These are phyloP conservation scores for Helianthus tuberosus DNA, from an alignment of 129 eudicot genomes.

Conservation along the genomic window DNA sequence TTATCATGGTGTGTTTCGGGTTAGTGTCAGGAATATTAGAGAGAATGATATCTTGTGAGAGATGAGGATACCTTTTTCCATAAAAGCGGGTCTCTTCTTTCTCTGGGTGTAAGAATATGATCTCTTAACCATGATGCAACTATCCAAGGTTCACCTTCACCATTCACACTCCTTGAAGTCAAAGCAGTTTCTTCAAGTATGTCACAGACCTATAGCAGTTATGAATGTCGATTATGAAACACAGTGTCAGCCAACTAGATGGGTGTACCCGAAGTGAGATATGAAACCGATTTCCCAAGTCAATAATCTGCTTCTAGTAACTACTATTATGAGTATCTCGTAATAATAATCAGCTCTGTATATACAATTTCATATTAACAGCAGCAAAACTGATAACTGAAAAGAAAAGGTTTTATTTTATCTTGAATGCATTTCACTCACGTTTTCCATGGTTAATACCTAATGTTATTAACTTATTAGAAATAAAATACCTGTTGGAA, in stretches of 20 bases:
- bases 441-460: background rate
- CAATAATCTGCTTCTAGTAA: background rate
- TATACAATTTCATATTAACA: too few species aligned
- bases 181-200: conserved; percentile 80
- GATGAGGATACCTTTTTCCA: conserved; percentile 78
- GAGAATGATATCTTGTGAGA: conserved; percentile 3
- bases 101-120: conserved; percentile 78
- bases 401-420: background rate
- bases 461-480: background rate
- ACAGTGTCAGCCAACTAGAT: background rate
- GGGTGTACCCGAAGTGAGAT: background rate
- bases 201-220: conserved; percentile 62
- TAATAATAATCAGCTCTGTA: background rate
- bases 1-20: background rate
- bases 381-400: background rate
- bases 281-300: background rate
- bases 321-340: background rate
- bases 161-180: conserved; percentile 50
- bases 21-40: background rate
- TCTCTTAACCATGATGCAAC: conserved; percentile 90
- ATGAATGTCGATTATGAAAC: background rate
- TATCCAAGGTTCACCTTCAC: conserved; percentile 78
- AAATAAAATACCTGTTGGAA: background rate
- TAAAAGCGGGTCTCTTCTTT: conserved; percentile 68
- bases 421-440: background rate